Percentiles rank a stretch among this genome's conserved stretches.
Evolutionary conservation across 805 yeast genomes (phyloP).

Genomic region (Vanderwaltozyma polyspora): DNA sequence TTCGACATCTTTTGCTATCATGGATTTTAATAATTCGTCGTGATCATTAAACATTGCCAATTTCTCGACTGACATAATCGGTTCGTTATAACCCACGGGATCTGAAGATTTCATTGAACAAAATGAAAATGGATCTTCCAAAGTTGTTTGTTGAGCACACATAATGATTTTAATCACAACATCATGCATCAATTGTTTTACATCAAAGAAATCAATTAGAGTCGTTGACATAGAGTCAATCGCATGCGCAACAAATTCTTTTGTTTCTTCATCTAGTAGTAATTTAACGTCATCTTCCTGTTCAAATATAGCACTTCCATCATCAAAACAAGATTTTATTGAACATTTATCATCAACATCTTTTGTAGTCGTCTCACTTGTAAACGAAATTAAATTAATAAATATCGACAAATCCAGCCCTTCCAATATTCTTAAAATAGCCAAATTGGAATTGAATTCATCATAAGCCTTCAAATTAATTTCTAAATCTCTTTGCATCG

Average conservation of each 20-base stretch:
- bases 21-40: constrained; percentile 33
- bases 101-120: constrained; percentile 47
- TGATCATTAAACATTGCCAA: constrained; percentile 17
- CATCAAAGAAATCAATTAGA: constrained; percentile 58
- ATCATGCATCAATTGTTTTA: constrained; percentile 64
- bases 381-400: constrained; percentile 13
- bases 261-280: constrained; percentile 20
- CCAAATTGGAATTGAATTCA: constrained; percentile 22
- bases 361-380: neutral
- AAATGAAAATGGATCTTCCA: constrained; percentile 68
- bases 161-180: constrained; percentile 45
- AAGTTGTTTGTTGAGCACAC: constrained; percentile 57
- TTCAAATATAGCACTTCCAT: too few species aligned
- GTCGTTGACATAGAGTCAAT: constrained; percentile 18
- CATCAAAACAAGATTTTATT: too few species aligned
- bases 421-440: constrained; percentile 22
- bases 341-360: neutral
- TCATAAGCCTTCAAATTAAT: constrained; percentile 23
- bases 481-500: constrained; percentile 11
- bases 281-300: neutral
- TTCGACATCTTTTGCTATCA: constrained; percentile 38
- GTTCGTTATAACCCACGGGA: constrained; percentile 26
- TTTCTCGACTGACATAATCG: constrained; percentile 6
- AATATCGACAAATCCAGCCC: constrained; percentile 24
- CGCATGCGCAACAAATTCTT: constrained; percentile 24